These are phyloP conservation scores for Cardamine occulta DNA, from an alignment of 345 rosid genomes.

Conservation along the genomic window DNA sequence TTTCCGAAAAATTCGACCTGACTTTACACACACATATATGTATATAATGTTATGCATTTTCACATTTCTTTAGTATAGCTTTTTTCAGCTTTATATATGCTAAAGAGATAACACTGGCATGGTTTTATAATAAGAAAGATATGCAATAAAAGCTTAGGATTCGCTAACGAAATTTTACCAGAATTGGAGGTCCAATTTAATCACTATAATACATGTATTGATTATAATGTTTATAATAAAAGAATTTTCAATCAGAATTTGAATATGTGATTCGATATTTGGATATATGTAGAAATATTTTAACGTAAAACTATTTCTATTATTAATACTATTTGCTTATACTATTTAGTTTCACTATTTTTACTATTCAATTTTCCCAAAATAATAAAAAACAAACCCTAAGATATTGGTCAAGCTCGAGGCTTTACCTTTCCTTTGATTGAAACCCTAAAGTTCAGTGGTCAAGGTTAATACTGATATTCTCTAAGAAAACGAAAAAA, in stretches of 20 bases:
- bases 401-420: conserved; percentile 35
- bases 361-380: conserved; percentile 10
- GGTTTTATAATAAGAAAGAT: background rate
- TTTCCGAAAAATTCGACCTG: conserved; percentile 1
- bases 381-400: conserved; percentile 32
- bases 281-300: background rate
- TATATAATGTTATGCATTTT: conserved; percentile 18
- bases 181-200: conserved; percentile 5
- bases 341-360: conserved; percentile 17
- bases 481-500: background rate
- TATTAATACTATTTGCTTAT: background rate
- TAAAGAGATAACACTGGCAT: conserved; percentile 23
- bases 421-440: conserved; percentile 34
- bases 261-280: background rate
- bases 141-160: conserved; percentile 16
- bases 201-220: background rate
- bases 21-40: conserved; percentile 11
- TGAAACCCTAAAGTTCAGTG: conserved; percentile 39
- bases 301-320: background rate
- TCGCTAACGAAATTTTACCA: background rate
- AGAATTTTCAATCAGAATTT: background rate
- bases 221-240: background rate
- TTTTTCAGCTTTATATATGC: conserved; percentile 42
- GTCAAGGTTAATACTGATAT: conserved; percentile 25
- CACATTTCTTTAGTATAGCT: conserved; percentile 33